Conservation (phyloP, 2,329 filamentous ascomycete species). For the Rutstroemia sp. region DNA sequence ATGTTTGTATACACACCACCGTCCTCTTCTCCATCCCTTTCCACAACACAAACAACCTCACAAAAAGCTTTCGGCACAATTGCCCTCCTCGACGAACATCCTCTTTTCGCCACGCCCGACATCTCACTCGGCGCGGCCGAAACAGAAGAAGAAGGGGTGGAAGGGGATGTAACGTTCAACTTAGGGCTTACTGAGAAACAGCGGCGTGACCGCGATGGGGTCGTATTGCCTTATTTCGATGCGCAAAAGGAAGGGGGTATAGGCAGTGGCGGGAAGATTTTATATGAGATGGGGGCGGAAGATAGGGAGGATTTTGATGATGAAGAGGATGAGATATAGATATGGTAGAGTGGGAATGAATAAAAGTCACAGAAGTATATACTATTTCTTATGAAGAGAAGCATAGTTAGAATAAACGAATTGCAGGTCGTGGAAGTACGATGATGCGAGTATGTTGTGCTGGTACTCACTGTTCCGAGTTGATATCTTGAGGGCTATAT, state of each 20-base stretch:
- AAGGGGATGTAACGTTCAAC: constrained; percentile 71
- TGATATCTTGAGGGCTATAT: no score
- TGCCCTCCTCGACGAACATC: constrained; percentile 69
- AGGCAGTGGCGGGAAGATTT: constrained; percentile 82
- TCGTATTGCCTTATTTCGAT: constrained; percentile 94
- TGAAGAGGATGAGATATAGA: constrained; percentile 53
- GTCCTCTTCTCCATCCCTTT: constrained; percentile 4
- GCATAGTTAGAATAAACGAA: background rate
- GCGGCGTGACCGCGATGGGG: constrained; percentile 73
- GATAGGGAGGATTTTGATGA: constrained; percentile 97
- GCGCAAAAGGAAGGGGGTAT: constrained; percentile 74
- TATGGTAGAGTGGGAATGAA: background rate
- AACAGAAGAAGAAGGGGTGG: constrained; percentile 33
- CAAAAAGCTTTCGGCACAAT: constrained; percentile 10
- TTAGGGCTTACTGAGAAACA: constrained; percentile 87
- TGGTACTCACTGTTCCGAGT: no score
- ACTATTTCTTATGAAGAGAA: background rate
- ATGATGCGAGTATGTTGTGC: no score
- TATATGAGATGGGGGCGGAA: constrained; percentile 95
- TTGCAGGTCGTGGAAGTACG: no score
- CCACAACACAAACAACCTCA: constrained; percentile 9
- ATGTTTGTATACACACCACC: constrained; percentile 44
- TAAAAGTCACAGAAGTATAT: no score
- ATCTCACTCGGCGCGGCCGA: constrained; percentile 16
- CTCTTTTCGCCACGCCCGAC: constrained; percentile 47